phyloP scores from a whole-genome alignment of 306 rosid genomes.

The Nissolia schottii region DNA sequence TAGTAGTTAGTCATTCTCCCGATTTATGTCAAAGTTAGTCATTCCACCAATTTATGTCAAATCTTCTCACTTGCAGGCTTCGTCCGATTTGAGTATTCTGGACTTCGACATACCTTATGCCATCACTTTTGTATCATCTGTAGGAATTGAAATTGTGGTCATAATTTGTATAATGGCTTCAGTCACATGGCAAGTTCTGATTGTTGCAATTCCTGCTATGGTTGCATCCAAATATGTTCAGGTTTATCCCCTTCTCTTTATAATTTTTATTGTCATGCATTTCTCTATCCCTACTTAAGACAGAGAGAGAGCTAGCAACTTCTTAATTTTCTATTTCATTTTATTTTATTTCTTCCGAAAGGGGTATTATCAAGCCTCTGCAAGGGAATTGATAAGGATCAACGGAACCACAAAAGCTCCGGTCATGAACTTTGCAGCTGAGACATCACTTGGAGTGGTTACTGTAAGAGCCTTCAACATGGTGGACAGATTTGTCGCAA shows the following conservation, averaged over 20 bases:
- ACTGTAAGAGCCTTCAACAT: conserved; percentile 70
- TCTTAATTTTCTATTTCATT: background rate
- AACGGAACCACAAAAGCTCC: conserved; percentile 95
- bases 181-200: conserved; percentile 81
- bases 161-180: conserved; percentile 51
- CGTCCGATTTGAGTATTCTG: conserved; percentile 75
- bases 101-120: conserved; percentile 74
- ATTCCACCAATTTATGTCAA: background rate
- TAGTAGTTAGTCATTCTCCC: background rate
- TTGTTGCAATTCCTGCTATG: conserved; percentile 51
- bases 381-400: conserved; percentile 69
- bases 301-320: background rate
- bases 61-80: conserved; percentile 52
- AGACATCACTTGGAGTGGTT: conserved; percentile 78
- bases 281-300: background rate
- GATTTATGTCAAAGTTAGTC: background rate
- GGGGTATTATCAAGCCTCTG: conserved; percentile 73
- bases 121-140: conserved; percentile 26
- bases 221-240: conserved; percentile 53
- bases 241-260: conserved; percentile 27
- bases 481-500: conserved; percentile 47
- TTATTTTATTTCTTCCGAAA: background rate
- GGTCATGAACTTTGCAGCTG: conserved; percentile 65
- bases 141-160: conserved; percentile 31
- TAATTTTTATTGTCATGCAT: background rate